Percentiles rank a stretch among this genome's conserved stretches.
phyloP scores from a whole-genome alignment of 805 yeast genomes.

The Teunomyces atbi region DNA sequence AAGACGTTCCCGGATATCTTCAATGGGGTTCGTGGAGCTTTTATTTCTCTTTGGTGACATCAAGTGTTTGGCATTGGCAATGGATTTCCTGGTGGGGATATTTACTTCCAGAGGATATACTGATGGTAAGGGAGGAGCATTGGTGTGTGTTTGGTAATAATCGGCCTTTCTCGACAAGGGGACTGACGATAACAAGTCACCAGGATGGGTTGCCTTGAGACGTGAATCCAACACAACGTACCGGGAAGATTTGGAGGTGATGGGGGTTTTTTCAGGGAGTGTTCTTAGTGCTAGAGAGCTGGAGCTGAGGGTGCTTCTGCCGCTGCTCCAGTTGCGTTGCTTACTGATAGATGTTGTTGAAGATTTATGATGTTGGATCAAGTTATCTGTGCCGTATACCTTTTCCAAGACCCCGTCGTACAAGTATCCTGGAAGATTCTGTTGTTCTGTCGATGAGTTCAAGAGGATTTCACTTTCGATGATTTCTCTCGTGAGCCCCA shows the following conservation, averaged over 20 bases:
- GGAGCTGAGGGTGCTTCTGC: not conserved
- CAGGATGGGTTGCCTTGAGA: slow-evolving; percentile 65
- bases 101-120: slow-evolving; percentile 7
- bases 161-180: slow-evolving; percentile 54
- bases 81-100: not conserved
- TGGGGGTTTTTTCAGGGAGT: not conserved
- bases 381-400: slow-evolving; percentile 17
- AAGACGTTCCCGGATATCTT: slow-evolving; percentile 27
- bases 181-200: slow-evolving; percentile 79
- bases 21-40: not conserved
- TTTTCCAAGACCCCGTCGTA: slow-evolving; percentile 54
- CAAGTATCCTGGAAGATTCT: slow-evolving; percentile 55
- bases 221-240: slow-evolving; percentile 50
- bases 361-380: not conserved
- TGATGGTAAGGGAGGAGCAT: slow-evolving; percentile 4
- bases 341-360: not conserved
- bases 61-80: slow-evolving; percentile 1
- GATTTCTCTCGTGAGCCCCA: slow-evolving; percentile 81
- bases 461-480: slow-evolving; percentile 69
- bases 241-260: slow-evolving; percentile 24
- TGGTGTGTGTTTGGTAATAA: slow-evolving; percentile 20
- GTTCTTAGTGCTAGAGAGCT: not conserved
- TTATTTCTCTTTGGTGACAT: not conserved
- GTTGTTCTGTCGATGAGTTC: slow-evolving; percentile 33
- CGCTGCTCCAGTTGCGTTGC: not conserved